Conservation (phyloP, 352 stramenopile genomes). For the Pythium periplocum region DNA sequence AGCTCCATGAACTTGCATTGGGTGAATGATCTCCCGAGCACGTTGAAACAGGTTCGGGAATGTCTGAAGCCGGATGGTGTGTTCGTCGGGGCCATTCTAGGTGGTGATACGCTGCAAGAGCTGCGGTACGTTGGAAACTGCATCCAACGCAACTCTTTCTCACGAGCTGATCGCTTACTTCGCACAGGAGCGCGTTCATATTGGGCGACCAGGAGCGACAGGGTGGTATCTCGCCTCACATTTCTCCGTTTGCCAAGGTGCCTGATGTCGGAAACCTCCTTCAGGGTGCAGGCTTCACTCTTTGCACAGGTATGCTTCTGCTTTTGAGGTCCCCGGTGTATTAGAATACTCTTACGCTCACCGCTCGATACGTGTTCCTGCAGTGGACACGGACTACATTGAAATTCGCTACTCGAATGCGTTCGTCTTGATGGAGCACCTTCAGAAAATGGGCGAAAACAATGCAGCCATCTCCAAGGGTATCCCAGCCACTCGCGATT, state of each 20-base stretch:
- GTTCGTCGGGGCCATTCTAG: slow-evolving; percentile 95
- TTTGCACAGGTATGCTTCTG: slow-evolving; percentile 83
- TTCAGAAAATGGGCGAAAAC: slow-evolving; percentile 95
- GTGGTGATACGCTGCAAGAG: slow-evolving; percentile 94
- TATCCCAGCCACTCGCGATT: slow-evolving; percentile 80
- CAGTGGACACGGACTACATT: slow-evolving; percentile 96
- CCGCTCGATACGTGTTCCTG: background rate
- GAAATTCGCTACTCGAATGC: slow-evolving; percentile 93
- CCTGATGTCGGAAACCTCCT: slow-evolving; percentile 93
- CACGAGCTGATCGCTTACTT: background rate
- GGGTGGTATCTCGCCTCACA: slow-evolving; percentile 92
- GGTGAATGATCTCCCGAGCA: slow-evolving; percentile 94
- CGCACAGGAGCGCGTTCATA: slow-evolving; percentile 83
- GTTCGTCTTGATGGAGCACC: slow-evolving; percentile 95
- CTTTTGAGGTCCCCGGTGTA: background rate
- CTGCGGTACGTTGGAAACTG: slow-evolving; percentile 65
- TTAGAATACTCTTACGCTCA: no score
- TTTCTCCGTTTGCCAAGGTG: slow-evolving; percentile 96
- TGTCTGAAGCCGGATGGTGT: slow-evolving; percentile 95
- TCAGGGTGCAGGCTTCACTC: slow-evolving; percentile 87
- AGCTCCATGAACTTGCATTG: slow-evolving; percentile 94
- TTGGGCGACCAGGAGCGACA: slow-evolving; percentile 94
- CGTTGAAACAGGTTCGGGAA: slow-evolving; percentile 74
- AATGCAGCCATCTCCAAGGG: slow-evolving; percentile 79
- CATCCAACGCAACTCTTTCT: background rate